Conservation (phyloP, 495 filamentous ascomycete species). For the Penicillium chermesinum region DNA sequence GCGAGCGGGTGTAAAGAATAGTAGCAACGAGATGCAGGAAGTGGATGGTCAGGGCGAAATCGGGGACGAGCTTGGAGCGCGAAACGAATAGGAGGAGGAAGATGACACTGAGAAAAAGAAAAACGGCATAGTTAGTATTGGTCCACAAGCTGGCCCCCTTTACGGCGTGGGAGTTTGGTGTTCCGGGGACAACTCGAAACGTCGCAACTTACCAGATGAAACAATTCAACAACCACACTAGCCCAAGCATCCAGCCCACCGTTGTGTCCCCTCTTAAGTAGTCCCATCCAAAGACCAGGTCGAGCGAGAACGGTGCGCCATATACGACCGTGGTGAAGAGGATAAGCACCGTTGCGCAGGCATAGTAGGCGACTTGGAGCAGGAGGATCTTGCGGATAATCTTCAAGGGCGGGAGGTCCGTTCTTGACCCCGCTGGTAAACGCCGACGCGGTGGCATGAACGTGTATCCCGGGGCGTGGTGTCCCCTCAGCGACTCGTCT, state of each 20-base stretch:
- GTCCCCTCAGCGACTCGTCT: constrained; percentile 7
- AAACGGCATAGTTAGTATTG: not conserved
- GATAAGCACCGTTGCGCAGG: constrained; percentile 65
- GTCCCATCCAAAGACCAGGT: constrained; percentile 75
- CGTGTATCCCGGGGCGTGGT: constrained; percentile 9
- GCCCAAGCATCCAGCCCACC: constrained; percentile 82
- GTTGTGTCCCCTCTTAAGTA: constrained; percentile 84
- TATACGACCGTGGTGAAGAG: constrained; percentile 85
- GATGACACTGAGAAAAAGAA: constrained; percentile 44
- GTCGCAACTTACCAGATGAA: constrained; percentile 60
- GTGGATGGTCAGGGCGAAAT: constrained; percentile 89
- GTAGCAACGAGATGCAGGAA: constrained; percentile 77
- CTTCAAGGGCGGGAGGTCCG: constrained; percentile 76
- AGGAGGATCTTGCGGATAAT: constrained; percentile 82
- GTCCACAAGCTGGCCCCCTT: not conserved
- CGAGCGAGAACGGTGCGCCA: constrained; percentile 63
- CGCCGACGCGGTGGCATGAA: constrained; percentile 73
- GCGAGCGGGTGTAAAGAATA: constrained; percentile 63
- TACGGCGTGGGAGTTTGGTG: not conserved
- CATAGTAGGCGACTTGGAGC: constrained; percentile 84
- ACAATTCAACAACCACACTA: constrained; percentile 80
- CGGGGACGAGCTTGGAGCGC: constrained; percentile 84
- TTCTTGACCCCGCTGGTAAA: constrained; percentile 71
- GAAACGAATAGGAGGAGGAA: constrained; percentile 75
- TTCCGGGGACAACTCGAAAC: not conserved